phyloP scores from a whole-genome alignment of 2,329 filamentous ascomycete genomes.

The Trichophyton equinum region DNA sequence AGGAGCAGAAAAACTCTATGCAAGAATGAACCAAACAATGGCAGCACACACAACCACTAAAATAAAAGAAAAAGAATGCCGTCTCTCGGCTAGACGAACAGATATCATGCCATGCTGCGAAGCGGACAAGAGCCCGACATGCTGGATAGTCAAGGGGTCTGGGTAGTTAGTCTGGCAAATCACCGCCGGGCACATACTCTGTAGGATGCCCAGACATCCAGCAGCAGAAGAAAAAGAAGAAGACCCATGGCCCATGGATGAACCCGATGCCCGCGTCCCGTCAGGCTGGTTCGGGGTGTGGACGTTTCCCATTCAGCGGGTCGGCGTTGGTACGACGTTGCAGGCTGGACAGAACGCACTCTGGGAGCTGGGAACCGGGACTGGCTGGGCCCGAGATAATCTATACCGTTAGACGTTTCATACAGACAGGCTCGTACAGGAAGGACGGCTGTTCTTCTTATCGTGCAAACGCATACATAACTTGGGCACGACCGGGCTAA shows the following conservation, averaged over 20 bases:
- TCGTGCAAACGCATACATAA: no score
- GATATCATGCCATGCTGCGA: neutral
- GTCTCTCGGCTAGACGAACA: neutral
- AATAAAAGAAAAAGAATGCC: neutral
- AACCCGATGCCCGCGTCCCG: neutral
- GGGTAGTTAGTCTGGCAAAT: neutral
- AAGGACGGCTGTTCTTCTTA: no score
- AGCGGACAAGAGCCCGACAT: neutral
- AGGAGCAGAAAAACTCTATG: neutral
- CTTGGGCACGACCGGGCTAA: no score
- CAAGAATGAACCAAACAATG: neutral
- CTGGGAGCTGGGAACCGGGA: no score
- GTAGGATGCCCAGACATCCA: no score
- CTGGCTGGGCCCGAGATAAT: no score
- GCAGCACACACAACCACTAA: neutral
- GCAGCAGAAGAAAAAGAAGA: no score
- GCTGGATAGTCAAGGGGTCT: neutral
- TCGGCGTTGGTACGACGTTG: neutral
- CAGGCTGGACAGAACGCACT: neutral
- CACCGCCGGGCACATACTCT: neutral
- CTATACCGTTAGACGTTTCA: no score
- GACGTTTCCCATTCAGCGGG: slow-evolving; percentile 1
- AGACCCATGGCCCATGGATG: neutral
- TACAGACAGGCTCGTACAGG: no score
- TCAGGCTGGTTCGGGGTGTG: neutral